Percentiles rank a stretch among this genome's conserved stretches.
Conservation (phyloP, 352 stramenopile genomes). For the Elongisporangium anandrum region DNA sequence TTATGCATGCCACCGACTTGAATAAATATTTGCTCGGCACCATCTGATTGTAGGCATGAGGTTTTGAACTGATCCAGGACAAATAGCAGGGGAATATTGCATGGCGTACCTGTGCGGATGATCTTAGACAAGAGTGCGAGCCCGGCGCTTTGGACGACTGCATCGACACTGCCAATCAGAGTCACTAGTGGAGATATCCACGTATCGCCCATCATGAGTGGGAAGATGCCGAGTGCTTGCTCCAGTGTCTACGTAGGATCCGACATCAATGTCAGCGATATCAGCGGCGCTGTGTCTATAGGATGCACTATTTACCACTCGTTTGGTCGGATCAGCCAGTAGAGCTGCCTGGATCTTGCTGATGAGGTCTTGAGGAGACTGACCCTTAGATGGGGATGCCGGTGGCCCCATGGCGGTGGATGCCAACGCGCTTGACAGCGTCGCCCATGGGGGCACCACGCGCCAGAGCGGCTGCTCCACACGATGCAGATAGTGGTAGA, state of each 20-base stretch:
- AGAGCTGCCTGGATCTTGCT: conserved; percentile 7
- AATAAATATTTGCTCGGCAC: conserved; percentile 42
- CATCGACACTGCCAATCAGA: conserved; percentile 44
- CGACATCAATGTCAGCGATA: not conserved
- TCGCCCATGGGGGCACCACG: conserved; percentile 25
- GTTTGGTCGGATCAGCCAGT: conserved; percentile 8
- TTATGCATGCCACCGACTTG: conserved; percentile 44
- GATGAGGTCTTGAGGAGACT: conserved; percentile 8
- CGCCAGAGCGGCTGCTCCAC: conserved; percentile 43
- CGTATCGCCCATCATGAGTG: conserved; percentile 50
- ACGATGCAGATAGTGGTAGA: conserved; percentile 34
- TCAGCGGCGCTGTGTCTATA: not conserved
- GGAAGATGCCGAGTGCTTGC: conserved; percentile 45
- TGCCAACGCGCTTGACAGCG: not conserved
- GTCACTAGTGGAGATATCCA: conserved; percentile 66
- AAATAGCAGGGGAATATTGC: too few relatives aligned
- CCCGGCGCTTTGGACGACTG: conserved; percentile 33
- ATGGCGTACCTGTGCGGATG: conserved; percentile 31
- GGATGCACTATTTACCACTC: conserved; percentile 22
- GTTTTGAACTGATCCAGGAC: not conserved
- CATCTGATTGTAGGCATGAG: conserved; percentile 16
- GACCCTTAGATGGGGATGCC: conserved; percentile 3
- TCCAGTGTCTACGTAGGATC: conserved; percentile 20
- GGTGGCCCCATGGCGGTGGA: conserved; percentile 1
- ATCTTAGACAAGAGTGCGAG: conserved; percentile 53